Base-by-base conservation (phyloP, 2,329 filamentous ascomycete species). In the Cladosporium cucumerinum region DNA sequence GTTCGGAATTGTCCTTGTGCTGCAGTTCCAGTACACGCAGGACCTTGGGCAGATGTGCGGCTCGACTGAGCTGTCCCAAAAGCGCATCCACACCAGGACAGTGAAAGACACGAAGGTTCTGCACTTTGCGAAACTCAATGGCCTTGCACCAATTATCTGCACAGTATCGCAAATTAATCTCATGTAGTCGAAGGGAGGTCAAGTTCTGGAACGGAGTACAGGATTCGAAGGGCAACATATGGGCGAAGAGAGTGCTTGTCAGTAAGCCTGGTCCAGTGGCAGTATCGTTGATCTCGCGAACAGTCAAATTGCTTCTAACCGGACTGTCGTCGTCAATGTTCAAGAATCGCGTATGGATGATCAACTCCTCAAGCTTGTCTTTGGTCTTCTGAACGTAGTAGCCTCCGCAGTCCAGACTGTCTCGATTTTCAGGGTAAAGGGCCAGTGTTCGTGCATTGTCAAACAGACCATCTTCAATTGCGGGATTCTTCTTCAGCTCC, bases 111-210 rank as follows among this genome's bases (percentile, higher is more conserved):
- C 78, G 74, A 18, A 83, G 74, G 51, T 74, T 74, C 65, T 79
- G 77, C 43, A 83, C 70, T 4, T 76, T 72, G 21, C 74, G 74
- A 65, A 83, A 82, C 65, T 82, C 75, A 66, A 83, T 76, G 61
- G 82, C 63, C 62, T 78, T 79, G 72, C 80, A 82, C 70, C 81
- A 83, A 3, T 80, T 81, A 12, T 81, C 78, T 5, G 79, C 77
- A n/a, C 79, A 80, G 67, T 82, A 79, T 30, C 81, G 77, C 11
- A 83, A 72, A 51, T 76, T 78, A 34, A 83, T 73, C 63, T 79
- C 77, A 59, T 82, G 80, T 30, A 83, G 69, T 1, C 77, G 78
- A 5, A 83, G 72, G 55, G 80, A 77, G 55, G 76, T 80, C 26
- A 83, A 72, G 21, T 72, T 70, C 49, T 74, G 72, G 57, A 82